Conservation (phyloP, 495 filamentous ascomycete genomes). For the Gamarada debralockiae region DNA sequence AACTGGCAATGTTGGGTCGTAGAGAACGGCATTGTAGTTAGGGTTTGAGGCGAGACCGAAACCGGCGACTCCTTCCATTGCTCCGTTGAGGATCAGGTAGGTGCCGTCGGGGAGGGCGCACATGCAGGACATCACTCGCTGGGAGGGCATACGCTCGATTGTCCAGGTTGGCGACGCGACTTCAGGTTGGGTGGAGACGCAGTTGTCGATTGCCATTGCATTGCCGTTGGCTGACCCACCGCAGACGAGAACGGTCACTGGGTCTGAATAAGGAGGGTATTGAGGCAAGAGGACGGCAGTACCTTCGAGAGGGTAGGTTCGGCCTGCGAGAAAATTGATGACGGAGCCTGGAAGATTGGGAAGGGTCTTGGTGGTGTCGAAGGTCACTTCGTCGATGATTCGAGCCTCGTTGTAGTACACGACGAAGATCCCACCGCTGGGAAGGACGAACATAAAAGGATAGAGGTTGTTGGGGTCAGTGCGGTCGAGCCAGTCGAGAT, state of each 20-base stretch:
- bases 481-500: constrained; percentile 58
- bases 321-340: constrained; percentile 51
- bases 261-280: constrained; percentile 50
- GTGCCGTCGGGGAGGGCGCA: constrained; percentile 65
- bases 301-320: constrained; percentile 62
- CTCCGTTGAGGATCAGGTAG: constrained; percentile 61
- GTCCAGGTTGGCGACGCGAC: constrained; percentile 48
- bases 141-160: constrained; percentile 63
- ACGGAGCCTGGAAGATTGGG: constrained; percentile 60
- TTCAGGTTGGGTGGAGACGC: constrained; percentile 58
- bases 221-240: constrained; percentile 51
- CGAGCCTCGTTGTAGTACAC: constrained; percentile 64
- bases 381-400: constrained; percentile 54
- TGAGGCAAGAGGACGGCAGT: constrained; percentile 55
- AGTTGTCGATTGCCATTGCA: constrained; percentile 58
- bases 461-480: constrained; percentile 67
- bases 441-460: constrained; percentile 53
- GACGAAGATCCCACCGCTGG: constrained; percentile 53
- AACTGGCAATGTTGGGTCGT: constrained; percentile 53
- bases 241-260: constrained; percentile 53
- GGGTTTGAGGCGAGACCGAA: constrained; percentile 54
- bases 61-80: constrained; percentile 54
- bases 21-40: constrained; percentile 60
- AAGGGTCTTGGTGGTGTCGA: constrained; percentile 48
- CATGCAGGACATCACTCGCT: constrained; percentile 63